Evolutionary conservation across 1,284 basidiomycete genomes (phyloP).

Genomic region (Phellinidium pouzarii): DNA sequence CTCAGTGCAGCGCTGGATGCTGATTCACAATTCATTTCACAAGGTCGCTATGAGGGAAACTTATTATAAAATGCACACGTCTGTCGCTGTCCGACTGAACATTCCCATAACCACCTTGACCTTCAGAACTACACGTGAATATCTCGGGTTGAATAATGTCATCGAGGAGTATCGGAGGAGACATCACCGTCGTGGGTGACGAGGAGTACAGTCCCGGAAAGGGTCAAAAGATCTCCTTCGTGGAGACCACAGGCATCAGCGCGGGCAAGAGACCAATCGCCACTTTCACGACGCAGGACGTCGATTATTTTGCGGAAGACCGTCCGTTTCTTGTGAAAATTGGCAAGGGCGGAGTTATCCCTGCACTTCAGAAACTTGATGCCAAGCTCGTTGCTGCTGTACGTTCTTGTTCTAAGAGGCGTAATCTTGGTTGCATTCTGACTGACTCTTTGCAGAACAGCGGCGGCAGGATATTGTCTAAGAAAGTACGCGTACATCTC

Average conservation of each 20-base stretch:
- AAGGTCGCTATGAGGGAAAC: too few species aligned
- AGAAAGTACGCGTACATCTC: constrained; percentile 30
- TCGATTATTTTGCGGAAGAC: constrained; percentile 21
- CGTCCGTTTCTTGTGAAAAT: constrained; percentile 28
- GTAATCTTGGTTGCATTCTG: not conserved
- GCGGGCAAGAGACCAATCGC: not conserved
- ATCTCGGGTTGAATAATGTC: constrained; percentile 4
- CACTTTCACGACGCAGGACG: constrained; percentile 1
- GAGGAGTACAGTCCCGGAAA: constrained; percentile 1
- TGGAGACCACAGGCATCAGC: constrained; percentile 2
- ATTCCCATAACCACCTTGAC: too few species aligned
- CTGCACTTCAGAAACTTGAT: constrained; percentile 28
- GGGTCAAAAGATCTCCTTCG: constrained; percentile 7
- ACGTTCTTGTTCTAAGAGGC: not conserved
- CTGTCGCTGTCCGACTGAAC: too few species aligned
- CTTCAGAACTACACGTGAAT: too few species aligned
- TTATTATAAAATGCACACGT: too few species aligned
- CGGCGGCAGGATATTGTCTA: constrained; percentile 43
- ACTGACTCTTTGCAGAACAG: constrained; percentile 38
- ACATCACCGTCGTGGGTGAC: constrained; percentile 12
- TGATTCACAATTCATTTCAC: too few species aligned
- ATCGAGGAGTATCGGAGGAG: constrained; percentile 13
- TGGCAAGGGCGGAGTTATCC: constrained; percentile 26
- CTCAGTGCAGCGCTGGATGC: too few species aligned
- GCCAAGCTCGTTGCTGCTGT: constrained; percentile 7